Conservation (phyloP, 345 rosid genomes). For the Arabis hirsuta region DNA sequence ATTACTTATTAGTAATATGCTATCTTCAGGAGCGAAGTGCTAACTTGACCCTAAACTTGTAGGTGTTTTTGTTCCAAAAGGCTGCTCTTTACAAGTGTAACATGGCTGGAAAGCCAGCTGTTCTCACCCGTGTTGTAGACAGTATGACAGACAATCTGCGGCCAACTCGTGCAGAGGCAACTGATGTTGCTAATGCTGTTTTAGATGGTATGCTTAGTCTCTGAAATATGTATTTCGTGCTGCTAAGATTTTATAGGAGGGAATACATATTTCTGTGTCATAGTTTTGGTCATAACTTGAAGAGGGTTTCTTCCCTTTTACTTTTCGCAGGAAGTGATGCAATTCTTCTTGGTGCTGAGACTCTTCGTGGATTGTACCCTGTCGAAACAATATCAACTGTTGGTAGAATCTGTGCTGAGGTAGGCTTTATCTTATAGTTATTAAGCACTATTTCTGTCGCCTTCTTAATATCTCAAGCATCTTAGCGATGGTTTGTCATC, state of each 20-base stretch:
- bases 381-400: conserved; percentile 86
- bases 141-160: conserved; percentile 95
- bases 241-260: not conserved
- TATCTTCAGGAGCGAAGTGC: conserved; percentile 18
- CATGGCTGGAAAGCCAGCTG: conserved; percentile 99
- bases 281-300: conserved; percentile 20
- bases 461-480: conserved; percentile 2
- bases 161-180: conserved; percentile 98
- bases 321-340: conserved; percentile 84
- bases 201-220: conserved; percentile 68
- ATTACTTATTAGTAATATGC: conserved; percentile 29
- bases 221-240: not conserved
- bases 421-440: conserved; percentile 31
- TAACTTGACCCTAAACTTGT: conserved; percentile 30
- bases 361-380: conserved; percentile 91
- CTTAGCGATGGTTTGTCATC: conserved; percentile 3
- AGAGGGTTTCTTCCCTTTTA: conserved; percentile 3
- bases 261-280: not conserved
- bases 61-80: conserved; percentile 97
- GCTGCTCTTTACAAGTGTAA: conserved; percentile 95
- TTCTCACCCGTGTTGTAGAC: conserved; percentile 96
- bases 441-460: not conserved
- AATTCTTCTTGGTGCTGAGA: conserved; percentile 98
- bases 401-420: conserved; percentile 96
- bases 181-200: conserved; percentile 99